Evolutionary conservation across 805 yeast species (phyloP).

Genomic region (Metschnikowia cerradonensis): DNA sequence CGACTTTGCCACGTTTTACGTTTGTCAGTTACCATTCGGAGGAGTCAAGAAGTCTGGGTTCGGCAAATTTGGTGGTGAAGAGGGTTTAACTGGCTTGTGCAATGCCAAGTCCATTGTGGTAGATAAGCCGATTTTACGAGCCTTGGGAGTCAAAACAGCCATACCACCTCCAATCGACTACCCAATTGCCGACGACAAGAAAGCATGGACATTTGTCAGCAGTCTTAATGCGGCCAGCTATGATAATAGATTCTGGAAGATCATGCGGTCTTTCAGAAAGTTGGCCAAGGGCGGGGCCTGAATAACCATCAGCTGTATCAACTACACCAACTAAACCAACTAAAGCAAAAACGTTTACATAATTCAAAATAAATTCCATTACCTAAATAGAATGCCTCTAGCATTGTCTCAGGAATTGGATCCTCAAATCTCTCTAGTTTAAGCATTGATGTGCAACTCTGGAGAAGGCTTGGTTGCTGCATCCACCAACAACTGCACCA

Average conservation of each 20-base stretch:
- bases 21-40: conserved; percentile 96
- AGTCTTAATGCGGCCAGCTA: conserved; percentile 84
- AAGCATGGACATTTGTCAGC: conserved; percentile 85
- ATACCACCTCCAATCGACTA: conserved; percentile 91
- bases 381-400: background rate
- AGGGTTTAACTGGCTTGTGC: conserved; percentile 89
- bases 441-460: conserved; percentile 77
- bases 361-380: background rate
- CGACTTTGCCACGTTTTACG: conserved; percentile 94
- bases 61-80: conserved; percentile 97
- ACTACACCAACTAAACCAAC: background rate
- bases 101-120: conserved; percentile 81
- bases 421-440: background rate
- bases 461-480: conserved; percentile 80
- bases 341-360: background rate
- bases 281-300: conserved; percentile 32
- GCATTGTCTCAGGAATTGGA: background rate
- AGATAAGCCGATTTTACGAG: conserved; percentile 67
- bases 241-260: conserved; percentile 68
- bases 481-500: conserved; percentile 71
- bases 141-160: conserved; percentile 58
- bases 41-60: conserved; percentile 92
- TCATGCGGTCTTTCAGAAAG: conserved; percentile 35
- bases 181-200: conserved; percentile 75
- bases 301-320: background rate